Base-by-base conservation (phyloP, 2,329 filamentous ascomycete genomes). In the Trichophyton rubrum region DNA sequence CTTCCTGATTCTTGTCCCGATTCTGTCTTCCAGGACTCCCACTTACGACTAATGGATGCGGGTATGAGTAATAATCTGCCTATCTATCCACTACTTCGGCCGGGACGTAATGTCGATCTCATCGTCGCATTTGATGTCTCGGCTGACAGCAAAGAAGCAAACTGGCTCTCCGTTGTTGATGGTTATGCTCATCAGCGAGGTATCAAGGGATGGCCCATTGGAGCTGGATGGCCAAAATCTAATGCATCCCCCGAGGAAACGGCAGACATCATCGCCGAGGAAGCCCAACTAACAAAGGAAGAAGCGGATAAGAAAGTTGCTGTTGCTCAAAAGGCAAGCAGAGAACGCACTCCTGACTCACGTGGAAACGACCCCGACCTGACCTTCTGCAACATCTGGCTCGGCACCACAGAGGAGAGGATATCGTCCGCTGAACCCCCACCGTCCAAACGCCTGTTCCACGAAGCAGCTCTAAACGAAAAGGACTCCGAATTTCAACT, bases 21-120 rank as follows among this genome's bases (percentile, higher is more conserved):
- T 35, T 90, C 84, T 61, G 83, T 96, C 43, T 85, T 88, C 67
- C 78, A 83, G 17, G 80, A 80, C 13, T 79, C 85, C 51, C 87
- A 95, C 70, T 79, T 92, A 17, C 86, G 89, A 65, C 80, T 92
- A 15, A 97, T 96, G 91, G 93, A 99, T 72, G 91, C 93, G 1
- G 93, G 93, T 58, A 99, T 99, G 93, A 95, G 89, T 65, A 97
- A 99, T 71, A 99, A 99, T 69, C 79, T 99, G 7, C 93, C 93
- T 1, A 91, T 97, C 47, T 99, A 99, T 71, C 93, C 93, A 0
- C 81, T 97, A 2, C 84, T 99, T 17, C 85, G 93, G 9, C 90
- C 90, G 0, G 92, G 91, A 1, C 83, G 93, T 40, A 82, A 95
- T 61, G 86, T 99, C 4, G 93, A 99, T 67, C 81, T 99, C 49